Evolutionary conservation across 2,329 filamentous ascomycete genomes (phyloP).

Genomic region (Botrytis porri): DNA sequence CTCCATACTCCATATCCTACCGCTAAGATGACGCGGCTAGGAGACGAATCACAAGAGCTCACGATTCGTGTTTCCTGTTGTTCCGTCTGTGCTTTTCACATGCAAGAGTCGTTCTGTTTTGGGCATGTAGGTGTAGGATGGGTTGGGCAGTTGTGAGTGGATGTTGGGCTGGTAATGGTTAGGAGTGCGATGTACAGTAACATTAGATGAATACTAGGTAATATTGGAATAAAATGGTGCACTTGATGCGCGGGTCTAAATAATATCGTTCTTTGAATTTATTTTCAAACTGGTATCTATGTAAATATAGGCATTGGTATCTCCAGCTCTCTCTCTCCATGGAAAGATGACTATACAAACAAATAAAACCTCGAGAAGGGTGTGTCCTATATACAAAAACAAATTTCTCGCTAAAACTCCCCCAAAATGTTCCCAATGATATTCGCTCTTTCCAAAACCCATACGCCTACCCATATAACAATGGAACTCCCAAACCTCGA

Average conservation of each 20-base stretch:
- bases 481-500: constrained; percentile 9
- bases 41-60: neutral
- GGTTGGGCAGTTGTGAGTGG: neutral
- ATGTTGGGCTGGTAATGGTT: neutral
- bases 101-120: neutral
- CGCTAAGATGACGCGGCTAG: neutral
- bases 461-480: constrained; percentile 5
- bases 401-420: neutral
- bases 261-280: neutral
- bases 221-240: neutral
- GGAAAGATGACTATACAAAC: neutral
- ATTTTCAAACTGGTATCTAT: neutral
- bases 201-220: neutral
- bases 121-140: neutral
- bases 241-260: neutral
- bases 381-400: neutral
- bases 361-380: neutral
- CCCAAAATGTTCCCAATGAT: neutral
- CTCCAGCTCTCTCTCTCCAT: too few relatives aligned
- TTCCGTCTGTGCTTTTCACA: neutral
- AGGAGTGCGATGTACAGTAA: neutral
- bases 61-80: neutral
- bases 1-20: neutral
- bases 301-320: neutral
- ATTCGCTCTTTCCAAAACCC: neutral